Evolutionary conservation across 2,329 filamentous ascomycete genomes (phyloP), one percentile per base, ranked within the genome.

Genomic region (Furcasterigmium sp.): DNA sequence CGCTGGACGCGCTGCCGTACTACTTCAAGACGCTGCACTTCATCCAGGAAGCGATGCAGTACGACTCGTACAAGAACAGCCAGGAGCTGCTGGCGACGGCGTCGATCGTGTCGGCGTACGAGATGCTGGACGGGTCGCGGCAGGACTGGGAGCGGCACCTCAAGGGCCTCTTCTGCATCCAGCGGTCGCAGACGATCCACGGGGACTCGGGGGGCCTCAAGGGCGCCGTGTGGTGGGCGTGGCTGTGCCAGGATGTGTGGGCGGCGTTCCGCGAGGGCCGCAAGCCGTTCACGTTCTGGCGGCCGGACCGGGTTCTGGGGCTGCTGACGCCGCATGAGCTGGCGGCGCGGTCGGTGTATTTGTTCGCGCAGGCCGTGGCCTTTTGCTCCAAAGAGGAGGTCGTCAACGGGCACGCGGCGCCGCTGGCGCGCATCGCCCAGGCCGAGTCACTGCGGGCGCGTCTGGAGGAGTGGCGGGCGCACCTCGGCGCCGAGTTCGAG

Each of bases 121-220:
- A 84, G 56, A 84, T 84, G 80, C 72, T 83, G 14, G 75, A 80
- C 40, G 75, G 71, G 3, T 72, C 72, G 4, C 69, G 72, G 10
- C 53, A 57, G 57, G 74, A 57, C 34, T 84, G 80, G 80, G 75
- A 83, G 46, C 63, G 77, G 3, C 80, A 84, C 53, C 63, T 84
- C 0, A 76, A 82, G 53, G 80, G 80, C 0, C 77, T 82, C 0
- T 84, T 83, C 48, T 82, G 80, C 74, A 83, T 84, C 14, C 73
- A 82, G 46, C 64, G 78, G n/a, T 78, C 73, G 1, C 76, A 80
- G 41, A 69, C 79, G 35, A 80, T 80, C 34, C 70, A 83, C 43
- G 80, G 78, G 2, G 77, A 78, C 43, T 74, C 71, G 0, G 69
- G 72, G 0, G 76, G 78, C 0, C 61, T 84, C 0, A 67, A 75